A percentile compares a stretch with the other conserved stretches of the same genome.
These are phyloP conservation scores for Phytophthora cryptogea DNA, from an alignment of 352 stramenopile species.

Conservation along the genomic window DNA sequence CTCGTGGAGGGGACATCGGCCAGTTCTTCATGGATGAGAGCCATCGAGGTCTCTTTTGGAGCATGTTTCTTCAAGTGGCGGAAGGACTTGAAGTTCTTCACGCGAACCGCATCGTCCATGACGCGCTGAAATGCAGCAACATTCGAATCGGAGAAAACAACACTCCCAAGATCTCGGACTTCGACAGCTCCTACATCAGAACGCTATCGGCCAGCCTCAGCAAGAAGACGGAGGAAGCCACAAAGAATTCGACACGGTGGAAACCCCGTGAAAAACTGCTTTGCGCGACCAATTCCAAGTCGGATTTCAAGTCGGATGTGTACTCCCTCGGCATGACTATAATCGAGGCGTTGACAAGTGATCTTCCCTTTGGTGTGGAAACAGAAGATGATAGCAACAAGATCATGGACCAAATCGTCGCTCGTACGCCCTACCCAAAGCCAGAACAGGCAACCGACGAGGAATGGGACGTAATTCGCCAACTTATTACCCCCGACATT, in stretches of 20 bases:
- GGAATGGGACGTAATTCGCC: conserved; percentile 12
- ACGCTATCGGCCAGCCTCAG: conserved; percentile 11
- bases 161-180: conserved; percentile 31
- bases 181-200: conserved; percentile 24
- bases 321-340: conserved; percentile 42
- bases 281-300: conserved; percentile 8
- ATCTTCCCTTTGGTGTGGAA: conserved; percentile 13
- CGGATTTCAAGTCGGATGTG: conserved; percentile 35
- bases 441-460: conserved; percentile 10
- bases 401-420: conserved; percentile 9
- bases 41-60: conserved; percentile 12
- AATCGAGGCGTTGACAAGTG: conserved; percentile 25
- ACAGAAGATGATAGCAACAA: not conserved
- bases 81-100: conserved; percentile 66
- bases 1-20: conserved; percentile 20
- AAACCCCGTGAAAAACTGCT: conserved; percentile 23
- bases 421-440: not conserved
- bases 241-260: conserved; percentile 18
- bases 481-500: conserved; percentile 1
- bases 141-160: conserved; percentile 57
- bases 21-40: conserved; percentile 17
- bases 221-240: not conserved
- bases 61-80: conserved; percentile 28
- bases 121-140: conserved; percentile 84
- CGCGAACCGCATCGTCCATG: conserved; percentile 53